These are phyloP conservation scores for Colletotrichum noveboracense DNA, from an alignment of 2,329 filamentous ascomycete species.

Conservation along the genomic window DNA sequence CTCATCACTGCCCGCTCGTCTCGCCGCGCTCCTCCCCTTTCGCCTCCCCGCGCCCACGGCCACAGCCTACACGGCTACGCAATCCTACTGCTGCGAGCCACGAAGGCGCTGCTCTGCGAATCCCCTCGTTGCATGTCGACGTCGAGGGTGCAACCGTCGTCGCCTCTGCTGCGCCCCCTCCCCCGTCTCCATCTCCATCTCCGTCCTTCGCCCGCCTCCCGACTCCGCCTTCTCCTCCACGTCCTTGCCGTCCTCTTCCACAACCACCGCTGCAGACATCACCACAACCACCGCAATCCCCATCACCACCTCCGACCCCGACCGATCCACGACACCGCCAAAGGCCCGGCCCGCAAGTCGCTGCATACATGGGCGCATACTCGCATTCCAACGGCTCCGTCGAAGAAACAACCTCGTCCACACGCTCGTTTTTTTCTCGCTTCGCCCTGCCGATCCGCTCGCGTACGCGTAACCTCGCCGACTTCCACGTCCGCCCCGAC, in stretches of 20 bases:
- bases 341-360: slow-evolving; percentile 22
- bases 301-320: not conserved
- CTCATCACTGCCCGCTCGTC: not conserved
- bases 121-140: slow-evolving; percentile 17
- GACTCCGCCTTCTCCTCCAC: slow-evolving; percentile 22
- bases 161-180: slow-evolving; percentile 19
- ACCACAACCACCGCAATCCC: slow-evolving; percentile 28
- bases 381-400: slow-evolving; percentile 44
- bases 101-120: slow-evolving; percentile 11
- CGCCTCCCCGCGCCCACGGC: not conserved
- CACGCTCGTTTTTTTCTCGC: slow-evolving; percentile 56
- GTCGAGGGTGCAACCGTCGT: slow-evolving; percentile 22
- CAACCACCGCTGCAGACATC: slow-evolving; percentile 19
- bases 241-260: slow-evolving; percentile 25
- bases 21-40: not conserved
- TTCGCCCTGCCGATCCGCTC: slow-evolving; percentile 56
- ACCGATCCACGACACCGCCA: slow-evolving; percentile 16
- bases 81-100: slow-evolving; percentile 12
- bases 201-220: slow-evolving; percentile 24
- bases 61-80: not conserved
- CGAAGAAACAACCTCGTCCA: slow-evolving; percentile 43
- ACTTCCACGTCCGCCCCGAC: slow-evolving; percentile 79
- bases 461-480: slow-evolving; percentile 68
- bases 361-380: slow-evolving; percentile 51
- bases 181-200: slow-evolving; percentile 28